phyloP scores from a whole-genome alignment of 768 basidiomycete genomes.

The Pleurotus tuber-regium region DNA sequence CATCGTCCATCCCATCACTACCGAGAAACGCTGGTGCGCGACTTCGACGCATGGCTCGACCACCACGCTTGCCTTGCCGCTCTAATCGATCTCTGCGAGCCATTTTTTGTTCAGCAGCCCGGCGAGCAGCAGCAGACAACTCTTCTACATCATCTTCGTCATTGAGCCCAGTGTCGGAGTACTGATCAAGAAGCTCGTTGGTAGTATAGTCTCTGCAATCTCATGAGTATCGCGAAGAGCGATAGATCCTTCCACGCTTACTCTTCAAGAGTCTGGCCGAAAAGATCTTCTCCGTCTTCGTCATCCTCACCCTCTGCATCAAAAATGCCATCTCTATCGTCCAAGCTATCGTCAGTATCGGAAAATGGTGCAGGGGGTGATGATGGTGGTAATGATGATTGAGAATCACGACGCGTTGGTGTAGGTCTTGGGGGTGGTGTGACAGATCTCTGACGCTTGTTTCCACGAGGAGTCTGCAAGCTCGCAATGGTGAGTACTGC shows the following conservation, averaged over 20 bases:
- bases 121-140: slow-evolving; percentile 66
- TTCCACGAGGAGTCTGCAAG: slow-evolving; percentile 44
- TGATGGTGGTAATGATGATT: slow-evolving; percentile 77
- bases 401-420: slow-evolving; percentile 52
- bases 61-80: slow-evolving; percentile 62
- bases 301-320: slow-evolving; percentile 65
- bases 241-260: slow-evolving; percentile 30
- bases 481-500: slow-evolving; percentile 33
- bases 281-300: slow-evolving; percentile 85
- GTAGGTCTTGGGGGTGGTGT: slow-evolving; percentile 47
- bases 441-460: slow-evolving; percentile 62
- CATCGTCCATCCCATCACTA: slow-evolving; percentile 77
- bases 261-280: slow-evolving; percentile 77
- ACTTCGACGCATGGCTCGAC: slow-evolving; percentile 73
- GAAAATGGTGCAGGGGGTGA: slow-evolving; percentile 82
- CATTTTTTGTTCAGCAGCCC: slow-evolving; percentile 87
- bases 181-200: slow-evolving; percentile 80
- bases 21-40: slow-evolving; percentile 88
- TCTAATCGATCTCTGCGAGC: slow-evolving; percentile 79
- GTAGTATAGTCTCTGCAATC: slow-evolving; percentile 74
- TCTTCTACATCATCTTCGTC: slow-evolving; percentile 74
- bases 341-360: slow-evolving; percentile 80
- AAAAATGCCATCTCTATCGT: slow-evolving; percentile 64
- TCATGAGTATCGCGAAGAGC: slow-evolving; percentile 11
- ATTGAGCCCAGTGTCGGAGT: slow-evolving; percentile 85